Conservation (phyloP, 176 grass and related monocot genomes). For the Aegilops sharonensis region DNA sequence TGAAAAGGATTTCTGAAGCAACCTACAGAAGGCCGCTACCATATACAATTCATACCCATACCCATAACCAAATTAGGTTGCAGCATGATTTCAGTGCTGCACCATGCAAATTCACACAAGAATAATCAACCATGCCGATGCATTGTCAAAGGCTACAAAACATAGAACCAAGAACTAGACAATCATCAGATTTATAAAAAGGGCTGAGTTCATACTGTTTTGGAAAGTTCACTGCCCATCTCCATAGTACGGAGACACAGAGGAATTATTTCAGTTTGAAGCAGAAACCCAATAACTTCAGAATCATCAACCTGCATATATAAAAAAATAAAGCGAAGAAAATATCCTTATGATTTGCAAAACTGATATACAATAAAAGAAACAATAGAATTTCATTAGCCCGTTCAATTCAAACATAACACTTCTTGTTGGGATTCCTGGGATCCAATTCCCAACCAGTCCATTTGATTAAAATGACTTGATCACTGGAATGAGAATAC, state of each 20-base stretch:
- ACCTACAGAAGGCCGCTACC: neutral
- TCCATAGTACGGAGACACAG: slow-evolving; percentile 89
- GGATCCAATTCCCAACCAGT: slow-evolving; percentile 7
- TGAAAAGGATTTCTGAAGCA: slow-evolving; percentile 3
- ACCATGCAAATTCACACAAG: neutral
- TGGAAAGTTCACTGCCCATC: slow-evolving; percentile 90
- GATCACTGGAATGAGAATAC: neutral
- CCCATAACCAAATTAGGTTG: slow-evolving; percentile 8
- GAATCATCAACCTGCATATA: slow-evolving; percentile 76
- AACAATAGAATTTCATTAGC: neutral
- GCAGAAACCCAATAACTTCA: slow-evolving; percentile 75
- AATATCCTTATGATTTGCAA: neutral
- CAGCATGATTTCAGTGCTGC: neutral
- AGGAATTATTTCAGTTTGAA: slow-evolving; percentile 84
- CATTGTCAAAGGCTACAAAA: neutral
- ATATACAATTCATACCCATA: neutral
- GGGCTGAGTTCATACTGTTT: slow-evolving; percentile 54
- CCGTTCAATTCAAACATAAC: neutral
- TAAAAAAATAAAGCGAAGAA: neutral
- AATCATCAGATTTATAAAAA: neutral
- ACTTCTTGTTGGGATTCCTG: neutral
- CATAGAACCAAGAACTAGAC: neutral
- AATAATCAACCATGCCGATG: neutral
- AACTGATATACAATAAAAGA: neutral
- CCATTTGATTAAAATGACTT: neutral